Evolutionary conservation across 192 early-diverging fungal species (phyloP).

Genomic region (Coemansia sp.): DNA sequence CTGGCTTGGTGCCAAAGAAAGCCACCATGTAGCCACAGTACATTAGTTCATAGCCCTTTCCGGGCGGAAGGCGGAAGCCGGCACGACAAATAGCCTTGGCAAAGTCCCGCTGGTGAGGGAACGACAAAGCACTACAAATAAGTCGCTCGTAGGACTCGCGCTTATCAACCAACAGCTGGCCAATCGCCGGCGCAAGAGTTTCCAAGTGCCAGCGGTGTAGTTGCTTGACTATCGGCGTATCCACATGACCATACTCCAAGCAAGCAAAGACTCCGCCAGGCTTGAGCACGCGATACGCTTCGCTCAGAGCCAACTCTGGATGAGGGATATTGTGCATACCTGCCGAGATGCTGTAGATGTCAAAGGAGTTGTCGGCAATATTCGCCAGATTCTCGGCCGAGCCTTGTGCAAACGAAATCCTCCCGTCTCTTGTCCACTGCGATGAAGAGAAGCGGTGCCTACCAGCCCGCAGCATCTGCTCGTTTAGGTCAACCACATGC

Average conservation of each 20-base stretch:
- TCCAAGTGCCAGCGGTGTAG: constrained; percentile 87
- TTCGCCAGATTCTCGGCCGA: constrained; percentile 79
- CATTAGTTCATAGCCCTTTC: constrained; percentile 70
- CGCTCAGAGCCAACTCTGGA: constrained; percentile 74
- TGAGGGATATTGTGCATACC: constrained; percentile 97
- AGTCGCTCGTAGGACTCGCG: constrained; percentile 88
- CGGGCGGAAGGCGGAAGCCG: constrained; percentile 75
- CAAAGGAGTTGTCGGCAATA: constrained; percentile 74
- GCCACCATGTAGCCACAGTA: constrained; percentile 33
- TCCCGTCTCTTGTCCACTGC: constrained; percentile 43
- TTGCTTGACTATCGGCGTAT: constrained; percentile 74
- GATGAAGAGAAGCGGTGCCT: constrained; percentile 60
- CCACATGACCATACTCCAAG: constrained; percentile 85
- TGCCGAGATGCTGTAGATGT: constrained; percentile 94
- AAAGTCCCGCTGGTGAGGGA: constrained; percentile 84
- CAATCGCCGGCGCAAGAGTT: constrained; percentile 77
- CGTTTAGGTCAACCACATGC: constrained; percentile 92
- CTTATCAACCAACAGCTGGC: constrained; percentile 74
- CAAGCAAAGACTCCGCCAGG: constrained; percentile 91
- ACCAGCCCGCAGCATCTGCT: constrained; percentile 87
- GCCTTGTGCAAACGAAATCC: constrained; percentile 72
- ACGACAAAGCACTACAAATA: constrained; percentile 83
- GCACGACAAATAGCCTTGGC: constrained; percentile 76
- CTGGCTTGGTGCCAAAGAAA: constrained; percentile 28
- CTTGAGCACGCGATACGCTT: constrained; percentile 90